A percentile compares a stretch with the other conserved stretches of the same genome.
phyloP scores from a whole-genome alignment of 306 rosid genomes.

The Geum urbanum region DNA sequence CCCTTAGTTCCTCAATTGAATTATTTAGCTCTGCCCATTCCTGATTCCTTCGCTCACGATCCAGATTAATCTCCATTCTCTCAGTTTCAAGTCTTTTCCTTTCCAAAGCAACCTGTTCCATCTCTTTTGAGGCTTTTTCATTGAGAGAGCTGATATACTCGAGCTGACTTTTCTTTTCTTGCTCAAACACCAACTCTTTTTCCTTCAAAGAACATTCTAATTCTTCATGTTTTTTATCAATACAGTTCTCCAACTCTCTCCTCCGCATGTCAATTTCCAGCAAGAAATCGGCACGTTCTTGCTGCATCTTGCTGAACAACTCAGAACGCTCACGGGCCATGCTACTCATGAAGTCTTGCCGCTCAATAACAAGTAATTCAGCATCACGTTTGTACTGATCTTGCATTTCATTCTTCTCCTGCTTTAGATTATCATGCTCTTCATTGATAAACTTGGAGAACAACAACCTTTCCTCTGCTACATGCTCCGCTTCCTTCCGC shows the following conservation, averaged over 20 bases:
- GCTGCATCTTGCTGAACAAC: conserved; percentile 82
- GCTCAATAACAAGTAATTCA: conserved; percentile 64
- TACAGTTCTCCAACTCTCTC: conserved; percentile 68
- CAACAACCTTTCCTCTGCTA: conserved; percentile 63
- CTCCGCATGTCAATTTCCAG: conserved; percentile 71
- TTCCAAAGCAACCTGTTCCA: conserved; percentile 70
- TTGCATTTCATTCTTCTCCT: conserved; percentile 60
- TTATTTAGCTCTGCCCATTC: conserved; percentile 90
- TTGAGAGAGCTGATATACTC: conserved; percentile 54
- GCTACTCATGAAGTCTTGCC: conserved; percentile 82
- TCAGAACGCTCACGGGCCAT: conserved; percentile 79
- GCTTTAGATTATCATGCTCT: conserved; percentile 66
- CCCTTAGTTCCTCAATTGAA: conserved; percentile 76
- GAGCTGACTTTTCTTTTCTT: conserved; percentile 67
- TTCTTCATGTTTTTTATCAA: conserved; percentile 86
- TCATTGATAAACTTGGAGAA: conserved; percentile 65
- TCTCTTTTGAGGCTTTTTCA: conserved; percentile 64
- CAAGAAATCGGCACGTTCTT: conserved; percentile 77
- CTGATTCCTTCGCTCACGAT: conserved; percentile 71
- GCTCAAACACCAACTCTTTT: conserved; percentile 65
- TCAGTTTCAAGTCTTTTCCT: conserved; percentile 73
- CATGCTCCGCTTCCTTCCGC: conserved; percentile 52
- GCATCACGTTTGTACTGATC: conserved; percentile 58
- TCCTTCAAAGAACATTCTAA: conserved; percentile 75
- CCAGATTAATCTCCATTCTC: conserved; percentile 73